Evolutionary conservation across 306 rosid species (phyloP).

Genomic region (Geum urbanum): DNA sequence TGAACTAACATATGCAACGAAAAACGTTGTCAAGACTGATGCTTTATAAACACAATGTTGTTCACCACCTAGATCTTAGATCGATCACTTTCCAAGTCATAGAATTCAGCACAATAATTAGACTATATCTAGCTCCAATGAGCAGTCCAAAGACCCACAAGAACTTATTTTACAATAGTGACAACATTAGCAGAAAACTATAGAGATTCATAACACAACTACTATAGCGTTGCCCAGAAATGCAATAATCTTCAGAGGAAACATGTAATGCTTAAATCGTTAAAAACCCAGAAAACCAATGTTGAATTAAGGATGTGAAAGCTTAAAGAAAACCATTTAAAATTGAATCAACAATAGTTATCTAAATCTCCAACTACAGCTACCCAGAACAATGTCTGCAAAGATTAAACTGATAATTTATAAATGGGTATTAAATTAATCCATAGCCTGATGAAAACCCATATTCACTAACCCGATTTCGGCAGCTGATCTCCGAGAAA

Average conservation of each 20-base stretch:
- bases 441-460: neutral
- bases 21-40: neutral
- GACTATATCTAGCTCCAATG: slow-evolving; percentile 1
- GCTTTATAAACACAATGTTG: neutral
- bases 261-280: neutral
- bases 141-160: neutral
- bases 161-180: neutral
- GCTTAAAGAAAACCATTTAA: neutral
- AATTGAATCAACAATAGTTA: neutral
- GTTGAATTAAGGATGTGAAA: neutral
- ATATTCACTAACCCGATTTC: slow-evolving; percentile 7
- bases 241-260: neutral
- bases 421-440: neutral
- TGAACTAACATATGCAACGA: neutral
- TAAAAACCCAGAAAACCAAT: neutral
- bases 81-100: neutral
- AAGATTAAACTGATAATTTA: neutral
- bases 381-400: neutral
- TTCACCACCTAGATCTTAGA: neutral
- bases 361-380: neutral
- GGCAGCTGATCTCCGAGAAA: slow-evolving; percentile 11
- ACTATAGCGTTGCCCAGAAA: neutral
- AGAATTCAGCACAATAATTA: neutral
- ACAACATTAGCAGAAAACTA: neutral
- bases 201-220: neutral